Base-by-base conservation (phyloP, 2,329 filamentous ascomycete species). In the Myrmaecium sp. region DNA sequence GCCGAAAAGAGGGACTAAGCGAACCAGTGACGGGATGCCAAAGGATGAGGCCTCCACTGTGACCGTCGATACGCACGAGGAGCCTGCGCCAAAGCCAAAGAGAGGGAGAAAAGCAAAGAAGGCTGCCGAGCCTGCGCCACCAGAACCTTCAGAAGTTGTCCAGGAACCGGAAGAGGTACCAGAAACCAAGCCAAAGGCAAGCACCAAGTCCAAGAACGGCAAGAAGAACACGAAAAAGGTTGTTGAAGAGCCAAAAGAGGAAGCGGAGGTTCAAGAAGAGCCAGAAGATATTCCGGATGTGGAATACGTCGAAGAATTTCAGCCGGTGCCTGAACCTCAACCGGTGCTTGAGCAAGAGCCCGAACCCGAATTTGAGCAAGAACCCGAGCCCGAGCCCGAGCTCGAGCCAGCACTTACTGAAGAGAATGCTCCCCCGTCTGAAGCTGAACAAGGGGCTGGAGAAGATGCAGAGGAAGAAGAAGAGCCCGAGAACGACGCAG, bases 21-120 rank as follows among this genome's bases (percentile, higher is more conserved):
- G 54, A 8, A 49, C 40, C 4, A 55, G 51, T 25, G 47, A 55
- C 26, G 51, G 52, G 4, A 22, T 38, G 17, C 27, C 33, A 7
- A 51, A 52, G 43, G 29, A 27, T 27, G 20, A 33, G 14, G 13
- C 25, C 14, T 27, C 33, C 27, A 11, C 42, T 25, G 22, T 42
- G 4, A 25, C 41, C n/a, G 25, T 39, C 5, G 30, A 30, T 12
- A 23, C 22, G 11, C 7, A 23, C 13, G 18, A 27, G 2, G 34
- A 34, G 25, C 23, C 31, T 9, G 20, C 31, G 9, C 5, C 30
- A 14, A 33, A 31, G 25, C 23, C 24, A 13, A 33, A 32, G 30
- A 25, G 22, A 9, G 28, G 25, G 8, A 30, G 21, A 19, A 39
- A 36, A 23, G 21, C 21, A 13, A 35, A 33, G 16, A 33, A 37